Base-by-base conservation (phyloP, 2,329 filamentous ascomycete genomes). In the Fusarium longipes region DNA sequence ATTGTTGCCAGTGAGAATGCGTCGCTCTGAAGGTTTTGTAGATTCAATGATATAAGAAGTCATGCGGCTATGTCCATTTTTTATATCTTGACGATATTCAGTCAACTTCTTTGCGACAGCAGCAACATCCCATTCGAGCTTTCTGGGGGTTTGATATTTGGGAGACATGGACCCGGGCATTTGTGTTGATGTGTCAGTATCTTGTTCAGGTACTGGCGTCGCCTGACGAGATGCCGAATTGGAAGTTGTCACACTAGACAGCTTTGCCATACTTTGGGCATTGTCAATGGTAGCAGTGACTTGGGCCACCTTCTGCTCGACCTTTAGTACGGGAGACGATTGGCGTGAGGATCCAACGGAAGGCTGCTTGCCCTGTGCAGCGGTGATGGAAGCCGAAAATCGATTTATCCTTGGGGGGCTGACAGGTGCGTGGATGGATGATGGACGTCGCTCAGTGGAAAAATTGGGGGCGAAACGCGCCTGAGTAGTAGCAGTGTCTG, bases 31-130 rank as follows among this genome's bases (percentile, higher is more conserved):
- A 2, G 78, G 77, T 40, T 79, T 79, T 53, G 82, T 82, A 14
- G 82, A 79, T 58, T 82, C 78, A 32, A 86, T 78, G 30, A 81
- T 77, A 54, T 82, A 80, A 8, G 82, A 76, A 5, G 81, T 79
- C 17, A 85, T 78, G 24, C 77, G 79, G 8, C 81, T 78, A 56
- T 86, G 82, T 35, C 81, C 79, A 14, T 79, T 75, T 49, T 80
- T 78, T 27, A 87, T 81, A 24, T 84, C 80, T 32, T 76, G 74
- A 17, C 80, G 77, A 49, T 82, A 80, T 3, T 74, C 62, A 10
- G 73, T 75, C 27, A 87, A 76, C 8, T 77, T 74, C 7, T 73
- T 66, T 32, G 80, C 80, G n/a, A 86, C 76, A 53, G 80, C 79
- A 3, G 78, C 76, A 18, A 81, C 71, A 4, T 81, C 81, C 81